Evolutionary conservation across 2,329 filamentous ascomycete genomes (phyloP), one percentile per base, ranked within the genome.

Genomic region (Pestalotiopsis sp.): DNA sequence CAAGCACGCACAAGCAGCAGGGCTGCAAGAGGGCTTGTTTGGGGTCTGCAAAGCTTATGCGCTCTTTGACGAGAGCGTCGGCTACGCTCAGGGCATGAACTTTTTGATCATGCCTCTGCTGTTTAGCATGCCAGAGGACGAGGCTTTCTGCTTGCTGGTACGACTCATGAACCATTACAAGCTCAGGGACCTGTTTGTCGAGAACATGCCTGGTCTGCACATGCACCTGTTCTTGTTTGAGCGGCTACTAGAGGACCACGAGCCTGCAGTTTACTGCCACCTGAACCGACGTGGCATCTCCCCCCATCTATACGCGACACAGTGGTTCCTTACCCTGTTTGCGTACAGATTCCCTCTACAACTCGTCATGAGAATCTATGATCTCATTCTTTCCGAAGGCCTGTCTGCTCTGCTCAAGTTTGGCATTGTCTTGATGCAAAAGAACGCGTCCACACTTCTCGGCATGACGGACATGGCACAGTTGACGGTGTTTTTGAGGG

Each of bases 281-380:
- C 89, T 99, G 68, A 93, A 93, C 76, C 91, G 96, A 69, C 90
- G 93, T 68, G 91, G 93, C 72, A 96, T 99, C 67, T 92, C 92
- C 9, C 92, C 96, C 0, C 94, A 97, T 77, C 86, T 99, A 9
- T 99, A 99, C 78, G 96, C 96, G 59, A 99, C 96, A 0, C 96
- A 99, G 80, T 99, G 96, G 96, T 99, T 99, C 81, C 87, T 99
- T 64, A 99, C 96, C 0, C 86, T 99, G n/a, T 99, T 99, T 78
- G 94, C 95, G 39, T 99, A 99, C 80, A 93, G 97, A 57, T 99
- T 99, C 80, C 96, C 96, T 9, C 86, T 99, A 7, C 96, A 99
- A 78, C 89, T 99, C 11, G 96, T 99, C 6, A 90, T 99, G 69
- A 93, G 96, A 39, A 97, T 99, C 65, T 99, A 98, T 80, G 96